phyloP scores from a whole-genome alignment of 257 asterid genomes.

The Plantago major region DNA sequence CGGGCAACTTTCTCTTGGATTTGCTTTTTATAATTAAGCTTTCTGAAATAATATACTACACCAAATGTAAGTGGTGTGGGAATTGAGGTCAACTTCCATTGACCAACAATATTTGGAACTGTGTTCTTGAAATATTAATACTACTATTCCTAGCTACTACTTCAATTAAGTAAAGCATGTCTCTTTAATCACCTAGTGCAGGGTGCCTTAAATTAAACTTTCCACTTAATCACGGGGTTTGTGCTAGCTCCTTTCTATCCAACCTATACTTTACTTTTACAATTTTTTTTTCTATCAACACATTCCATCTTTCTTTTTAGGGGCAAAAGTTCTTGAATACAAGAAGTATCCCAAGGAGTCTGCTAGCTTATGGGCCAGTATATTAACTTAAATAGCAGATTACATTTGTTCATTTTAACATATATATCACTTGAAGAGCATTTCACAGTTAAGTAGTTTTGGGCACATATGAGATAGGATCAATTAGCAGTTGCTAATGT shows the following conservation, averaged over 20 bases:
- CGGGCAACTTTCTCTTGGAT: no score
- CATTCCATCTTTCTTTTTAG: constrained; percentile 10
- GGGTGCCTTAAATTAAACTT: constrained; percentile 28
- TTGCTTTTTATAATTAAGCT: neutral
- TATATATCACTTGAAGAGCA: no score
- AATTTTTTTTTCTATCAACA: no score
- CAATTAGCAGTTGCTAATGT: no score
- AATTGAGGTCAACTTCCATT: constrained; percentile 37
- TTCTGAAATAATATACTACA: constrained; percentile 19
- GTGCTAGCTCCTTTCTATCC: constrained; percentile 33
- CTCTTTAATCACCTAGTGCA: constrained; percentile 28
- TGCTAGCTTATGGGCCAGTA: no score
- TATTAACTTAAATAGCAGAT: no score
- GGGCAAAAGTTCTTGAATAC: no score
- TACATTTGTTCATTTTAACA: no score
- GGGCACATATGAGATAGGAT: no score
- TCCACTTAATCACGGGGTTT: constrained; percentile 31
- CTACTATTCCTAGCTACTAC: no score
- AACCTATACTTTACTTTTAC: constrained; percentile 23
- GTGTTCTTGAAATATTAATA: neutral
- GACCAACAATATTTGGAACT: constrained; percentile 32
- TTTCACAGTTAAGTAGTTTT: no score
- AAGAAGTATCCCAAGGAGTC: no score
- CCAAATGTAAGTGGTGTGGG: constrained; percentile 17
- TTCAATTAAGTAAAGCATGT: neutral